Evolutionary conservation across 345 rosid genomes (phyloP), one percentile per base, ranked within the genome.

Genomic region (Pelargonium nanum): DNA sequence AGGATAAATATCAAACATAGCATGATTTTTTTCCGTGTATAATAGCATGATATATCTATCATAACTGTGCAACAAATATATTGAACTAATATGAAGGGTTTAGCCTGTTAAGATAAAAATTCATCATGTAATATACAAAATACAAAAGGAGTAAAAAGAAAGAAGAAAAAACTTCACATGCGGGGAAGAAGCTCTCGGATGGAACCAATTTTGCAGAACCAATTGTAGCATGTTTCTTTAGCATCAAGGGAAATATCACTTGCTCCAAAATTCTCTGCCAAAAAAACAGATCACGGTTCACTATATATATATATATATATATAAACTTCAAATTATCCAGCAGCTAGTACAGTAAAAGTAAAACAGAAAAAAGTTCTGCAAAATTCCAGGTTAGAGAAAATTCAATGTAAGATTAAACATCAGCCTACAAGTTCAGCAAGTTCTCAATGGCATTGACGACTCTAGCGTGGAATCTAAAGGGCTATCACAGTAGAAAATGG

Each of bases 121-220:
- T n/a, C 32, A n/a, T 53, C 22, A n/a, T 40, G 48, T 16, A 55
- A 56, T 20, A 24, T 4, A 22, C 6, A 4, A 48, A 57, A 44
- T 53, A 22, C 67, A 50, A 24, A 56, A 26, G 55, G 22, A 61
- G n/a, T n/a, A n/a, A n/a, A n/a, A n/a, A n/a, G n/a, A 24, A 56
- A 26, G 55, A 20, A 61, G 58, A 55, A 65, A 52, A 63, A 63
- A 74, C 65, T 65, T 77, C 74, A 91, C 98, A 91, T 81, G 81
- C 95, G 89, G 57, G 92, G 94, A 72, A 88, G 98, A 74, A 91
- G 95, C 73, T 91, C 98, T 67, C 69, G 78, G 55, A 88, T 75
- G 22, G 94, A 81, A 67, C 94, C 85, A 62, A 88, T 82, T 82
- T 91, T 91, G 81, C 74, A 79, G 73, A 88, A 86, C 96, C 98